These are phyloP conservation scores for Lizonia empirigonia DNA, from an alignment of 2,329 filamentous ascomycete genomes.

Conservation along the genomic window DNA sequence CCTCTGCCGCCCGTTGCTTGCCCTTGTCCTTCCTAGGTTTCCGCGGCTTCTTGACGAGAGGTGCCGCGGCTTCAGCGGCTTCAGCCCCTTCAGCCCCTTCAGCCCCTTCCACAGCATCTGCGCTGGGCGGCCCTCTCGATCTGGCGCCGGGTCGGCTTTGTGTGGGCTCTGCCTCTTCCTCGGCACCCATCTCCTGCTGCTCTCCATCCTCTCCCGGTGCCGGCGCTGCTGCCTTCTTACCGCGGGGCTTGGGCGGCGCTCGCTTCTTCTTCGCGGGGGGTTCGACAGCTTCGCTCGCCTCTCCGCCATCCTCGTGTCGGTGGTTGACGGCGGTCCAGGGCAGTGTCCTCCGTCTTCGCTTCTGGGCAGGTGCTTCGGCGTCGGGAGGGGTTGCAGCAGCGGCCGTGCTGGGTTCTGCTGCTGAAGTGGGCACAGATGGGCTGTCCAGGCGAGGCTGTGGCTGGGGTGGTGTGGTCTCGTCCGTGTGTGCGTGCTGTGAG, in stretches of 20 bases:
- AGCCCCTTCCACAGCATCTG: conserved; percentile 10
- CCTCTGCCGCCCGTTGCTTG: conserved; percentile 11
- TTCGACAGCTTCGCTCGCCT: conserved; percentile 10
- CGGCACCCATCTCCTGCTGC: conserved; percentile 12
- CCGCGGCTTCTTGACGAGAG: conserved; percentile 33
- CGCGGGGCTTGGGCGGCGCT: conserved; percentile 21
- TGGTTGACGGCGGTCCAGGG: conserved; percentile 44
- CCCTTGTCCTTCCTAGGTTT: conserved; percentile 38
- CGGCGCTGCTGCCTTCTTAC: conserved; percentile 9
- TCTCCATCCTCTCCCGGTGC: conserved; percentile 4
- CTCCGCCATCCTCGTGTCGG: conserved; percentile 19
- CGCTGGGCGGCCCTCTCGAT: conserved; percentile 26
- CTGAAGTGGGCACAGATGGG: not conserved
- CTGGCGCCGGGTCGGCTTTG: conserved; percentile 22
- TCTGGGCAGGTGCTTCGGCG: conserved; percentile 9
- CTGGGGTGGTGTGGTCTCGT: not conserved
- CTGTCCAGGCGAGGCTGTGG: not conserved
- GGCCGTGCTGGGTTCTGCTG: not conserved
- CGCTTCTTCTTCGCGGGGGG: conserved; percentile 20
- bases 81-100: conserved; percentile 21
- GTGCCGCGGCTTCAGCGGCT: conserved; percentile 19
- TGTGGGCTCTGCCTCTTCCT: conserved; percentile 20
- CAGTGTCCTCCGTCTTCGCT: conserved; percentile 13
- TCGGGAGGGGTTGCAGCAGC: not conserved
- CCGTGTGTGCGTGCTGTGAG: not conserved